These are phyloP conservation scores for Moesziomyces antarcticus DNA, from an alignment of 1,284 basidiomycete species.

Conservation along the genomic window DNA sequence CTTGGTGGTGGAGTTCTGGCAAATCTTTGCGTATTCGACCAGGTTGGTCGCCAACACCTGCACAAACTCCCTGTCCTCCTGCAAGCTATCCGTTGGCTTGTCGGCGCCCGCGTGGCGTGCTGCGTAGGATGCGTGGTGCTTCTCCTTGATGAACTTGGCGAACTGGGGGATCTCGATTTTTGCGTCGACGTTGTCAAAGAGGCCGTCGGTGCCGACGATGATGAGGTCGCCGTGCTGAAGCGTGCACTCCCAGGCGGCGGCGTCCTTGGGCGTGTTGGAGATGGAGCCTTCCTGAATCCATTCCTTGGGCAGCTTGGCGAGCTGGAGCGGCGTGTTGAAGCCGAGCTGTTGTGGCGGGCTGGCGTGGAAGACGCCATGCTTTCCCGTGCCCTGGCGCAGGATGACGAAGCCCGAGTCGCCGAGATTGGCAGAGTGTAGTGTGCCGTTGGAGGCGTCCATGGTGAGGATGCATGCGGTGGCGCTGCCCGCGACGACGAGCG, in stretches of 20 bases:
- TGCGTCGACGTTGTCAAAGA: slow-evolving; percentile 85
- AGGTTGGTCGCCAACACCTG: slow-evolving; percentile 55
- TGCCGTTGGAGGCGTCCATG: slow-evolving; percentile 79
- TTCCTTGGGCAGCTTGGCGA: slow-evolving; percentile 61
- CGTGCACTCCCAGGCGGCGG: slow-evolving; percentile 48
- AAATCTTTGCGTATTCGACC: slow-evolving; percentile 55
- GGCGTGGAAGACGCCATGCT: slow-evolving; percentile 57
- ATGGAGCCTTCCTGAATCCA: slow-evolving; percentile 52
- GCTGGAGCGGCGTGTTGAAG: slow-evolving; percentile 66
- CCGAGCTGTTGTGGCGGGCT: slow-evolving; percentile 60
- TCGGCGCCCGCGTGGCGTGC: slow-evolving; percentile 11
- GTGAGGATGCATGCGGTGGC: slow-evolving; percentile 85
- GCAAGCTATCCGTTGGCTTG: slow-evolving; percentile 39
- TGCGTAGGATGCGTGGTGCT: slow-evolving; percentile 52
- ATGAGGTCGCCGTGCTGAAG: slow-evolving; percentile 62
- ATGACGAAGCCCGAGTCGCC: slow-evolving; percentile 87
- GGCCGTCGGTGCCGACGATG: slow-evolving; percentile 79
- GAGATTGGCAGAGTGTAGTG: slow-evolving; percentile 85
- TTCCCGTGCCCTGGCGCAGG: slow-evolving; percentile 69
- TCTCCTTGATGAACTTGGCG: slow-evolving; percentile 61
- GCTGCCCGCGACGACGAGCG: slow-evolving; percentile 79
- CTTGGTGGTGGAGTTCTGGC: slow-evolving; percentile 73
- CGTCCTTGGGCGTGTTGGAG: slow-evolving; percentile 57
- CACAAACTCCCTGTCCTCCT: slow-evolving; percentile 57
- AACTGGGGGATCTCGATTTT: slow-evolving; percentile 71